Conservation (phyloP, 1,139 yeast species). For the Saccharomyces hybrid region DNA sequence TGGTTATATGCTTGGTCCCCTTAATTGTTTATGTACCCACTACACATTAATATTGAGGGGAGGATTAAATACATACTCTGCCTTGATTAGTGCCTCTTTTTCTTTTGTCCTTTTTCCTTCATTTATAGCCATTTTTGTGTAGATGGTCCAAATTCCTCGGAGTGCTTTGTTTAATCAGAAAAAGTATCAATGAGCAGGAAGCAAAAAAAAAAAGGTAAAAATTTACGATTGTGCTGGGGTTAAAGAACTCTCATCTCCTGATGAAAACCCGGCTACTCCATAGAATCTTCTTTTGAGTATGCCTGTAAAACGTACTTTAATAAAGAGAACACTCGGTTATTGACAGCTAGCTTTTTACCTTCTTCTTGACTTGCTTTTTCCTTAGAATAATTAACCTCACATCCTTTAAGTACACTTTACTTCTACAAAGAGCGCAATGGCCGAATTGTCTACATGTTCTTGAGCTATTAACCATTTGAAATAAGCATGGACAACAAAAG, state of each 20-base stretch:
- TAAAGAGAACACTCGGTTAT: not conserved
- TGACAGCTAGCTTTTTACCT: not conserved
- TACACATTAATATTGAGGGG: not conserved
- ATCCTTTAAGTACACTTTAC: slow-evolving; percentile 34
- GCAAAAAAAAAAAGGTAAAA: not conserved
- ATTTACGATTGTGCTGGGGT: not conserved
- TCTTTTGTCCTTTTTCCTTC: not conserved
- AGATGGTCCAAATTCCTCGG: not conserved
- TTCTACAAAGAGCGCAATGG: slow-evolving; percentile 45
- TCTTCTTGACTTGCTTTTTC: slow-evolving; percentile 5
- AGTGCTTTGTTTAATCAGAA: not conserved
- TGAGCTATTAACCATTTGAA: slow-evolving; percentile 42
- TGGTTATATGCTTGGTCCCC: not conserved
- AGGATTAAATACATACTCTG: not conserved
- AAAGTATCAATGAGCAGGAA: not conserved
- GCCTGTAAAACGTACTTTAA: not conserved
- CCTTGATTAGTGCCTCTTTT: not conserved
- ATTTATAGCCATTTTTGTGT: not conserved
- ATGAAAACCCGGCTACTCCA: not conserved
- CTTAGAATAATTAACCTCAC: slow-evolving; percentile 26
- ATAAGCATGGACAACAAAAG: slow-evolving; percentile 45
- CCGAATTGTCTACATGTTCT: slow-evolving; percentile 33
- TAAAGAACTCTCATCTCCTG: not conserved
- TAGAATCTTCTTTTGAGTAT: not conserved
- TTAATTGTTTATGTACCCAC: not conserved